These are phyloP conservation scores for Linum trigynum DNA, from an alignment of 345 rosid genomes.

Conservation along the genomic window DNA sequence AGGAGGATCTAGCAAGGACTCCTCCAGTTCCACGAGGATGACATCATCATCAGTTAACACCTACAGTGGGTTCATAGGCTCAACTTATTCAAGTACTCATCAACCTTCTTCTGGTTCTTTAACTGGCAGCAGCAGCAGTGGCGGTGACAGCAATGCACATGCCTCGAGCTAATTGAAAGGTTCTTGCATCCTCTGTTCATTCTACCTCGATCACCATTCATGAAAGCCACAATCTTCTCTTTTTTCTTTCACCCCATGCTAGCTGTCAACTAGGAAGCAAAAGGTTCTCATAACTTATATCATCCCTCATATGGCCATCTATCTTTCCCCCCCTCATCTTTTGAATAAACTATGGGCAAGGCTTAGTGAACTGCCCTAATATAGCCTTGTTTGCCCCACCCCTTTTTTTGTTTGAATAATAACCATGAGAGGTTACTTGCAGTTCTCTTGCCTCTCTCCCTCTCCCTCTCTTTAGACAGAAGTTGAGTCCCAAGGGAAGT, in stretches of 20 bases:
- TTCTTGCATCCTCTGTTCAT: conserved; percentile 17
- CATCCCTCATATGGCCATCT: conserved; percentile 26
- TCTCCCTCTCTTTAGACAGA: conserved; percentile 15
- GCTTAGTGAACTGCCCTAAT: conserved; percentile 25
- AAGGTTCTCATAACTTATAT: background rate
- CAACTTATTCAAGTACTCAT: conserved; percentile 25
- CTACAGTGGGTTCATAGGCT: conserved; percentile 36
- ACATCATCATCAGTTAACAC: conserved; percentile 35
- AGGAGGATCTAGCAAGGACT: conserved; percentile 41
- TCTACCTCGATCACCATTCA: conserved; percentile 26
- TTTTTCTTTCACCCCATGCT: conserved; percentile 11
- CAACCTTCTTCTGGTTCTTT: conserved; percentile 40
- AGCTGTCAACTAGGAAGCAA: conserved; percentile 30
- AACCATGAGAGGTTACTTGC: conserved; percentile 27
- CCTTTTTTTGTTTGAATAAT: conserved; percentile 34
- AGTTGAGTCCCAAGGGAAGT: background rate
- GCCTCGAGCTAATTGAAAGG: conserved; percentile 25
- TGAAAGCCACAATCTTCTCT: conserved; percentile 13
- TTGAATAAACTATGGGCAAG: conserved; percentile 33
- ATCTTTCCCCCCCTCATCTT: conserved; percentile 10
- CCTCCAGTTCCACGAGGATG: conserved; percentile 33
- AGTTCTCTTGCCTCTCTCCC: conserved; percentile 15
- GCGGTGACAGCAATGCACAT: conserved; percentile 10
- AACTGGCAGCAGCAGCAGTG: conserved; percentile 18
- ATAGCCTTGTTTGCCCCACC: conserved; percentile 13